Evolutionary conservation across 169 alveolate genomes (phyloP), one percentile per base, ranked within the genome.

Genomic region (Perkinsus marinus): DNA sequence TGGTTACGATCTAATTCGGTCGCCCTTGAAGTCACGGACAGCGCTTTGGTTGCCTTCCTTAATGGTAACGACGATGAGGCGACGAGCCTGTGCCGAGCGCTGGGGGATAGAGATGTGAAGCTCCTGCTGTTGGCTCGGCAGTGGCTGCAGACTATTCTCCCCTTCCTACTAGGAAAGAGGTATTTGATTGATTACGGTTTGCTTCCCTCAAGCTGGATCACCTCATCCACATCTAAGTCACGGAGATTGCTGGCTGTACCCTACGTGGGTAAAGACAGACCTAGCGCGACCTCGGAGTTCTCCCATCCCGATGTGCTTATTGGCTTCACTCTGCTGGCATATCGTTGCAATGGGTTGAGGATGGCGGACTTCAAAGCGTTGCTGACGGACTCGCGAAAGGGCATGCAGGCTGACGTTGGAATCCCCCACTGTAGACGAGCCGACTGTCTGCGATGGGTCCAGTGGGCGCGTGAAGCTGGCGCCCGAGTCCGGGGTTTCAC

Each of bases 221-320:
- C 93, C 91, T 68, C 69, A 36, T 46, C 89, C 30, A 92, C 93
- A 92, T 95, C 96, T 13, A 93, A 92, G 13, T 93, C 97, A n/a
- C 95, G 99, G 68, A 95, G 95, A 89, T 94, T 96, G 94, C 93
- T 97, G 89, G 97, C 99, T 0, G 97, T 97, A 39, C 99, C 99
- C 30, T 97, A 96, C 91, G 96, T 97, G 41, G 99, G 99, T 13
- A 97, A 97, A 91, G 99, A 97, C 94, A 95, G 98, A 38, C 99
- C 99, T 0, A 95, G 98, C 43, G 92, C 90, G 30, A 96, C 96
- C 93, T 96, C 98, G 30, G 99, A 97, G 92, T 97, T 96, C 95
- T 96, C 98, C 19, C 98, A 97, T 90, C 98, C 98, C 0, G 99
- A 97, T 93, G 97, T 97, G 16, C 96, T 97, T 30, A 97, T 97